Evolutionary conservation across 768 basidiomycete genomes (phyloP).

Genomic region (Suillus occidentalis): DNA sequence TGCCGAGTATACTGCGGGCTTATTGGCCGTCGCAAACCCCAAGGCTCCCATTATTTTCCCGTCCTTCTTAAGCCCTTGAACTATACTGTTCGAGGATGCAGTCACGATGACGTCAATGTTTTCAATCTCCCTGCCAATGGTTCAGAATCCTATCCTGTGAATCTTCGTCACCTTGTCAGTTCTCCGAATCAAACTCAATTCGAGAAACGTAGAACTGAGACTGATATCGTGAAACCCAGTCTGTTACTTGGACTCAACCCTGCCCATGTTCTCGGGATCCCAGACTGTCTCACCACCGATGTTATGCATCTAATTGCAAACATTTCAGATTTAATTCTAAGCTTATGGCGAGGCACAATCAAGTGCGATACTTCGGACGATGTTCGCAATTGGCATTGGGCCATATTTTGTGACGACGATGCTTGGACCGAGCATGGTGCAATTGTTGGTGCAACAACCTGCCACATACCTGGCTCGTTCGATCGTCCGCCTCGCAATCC

Average conservation of each 20-base stretch:
- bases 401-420: conserved; percentile 18
- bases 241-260: conserved; percentile 37
- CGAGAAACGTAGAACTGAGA: conserved; percentile 26
- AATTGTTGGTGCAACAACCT: conserved; percentile 10
- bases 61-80: conserved; percentile 29
- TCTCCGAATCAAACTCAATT: conserved; percentile 24
- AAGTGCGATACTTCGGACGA: conserved; percentile 18
- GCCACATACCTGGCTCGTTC: conserved; percentile 19
- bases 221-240: conserved; percentile 38
- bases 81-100: conserved; percentile 22
- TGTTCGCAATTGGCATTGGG: conserved; percentile 33
- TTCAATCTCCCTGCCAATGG: conserved; percentile 14
- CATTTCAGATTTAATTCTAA: conserved; percentile 21
- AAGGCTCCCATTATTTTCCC: conserved; percentile 33
- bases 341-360: conserved; percentile 26
- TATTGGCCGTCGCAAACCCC: conserved; percentile 28
- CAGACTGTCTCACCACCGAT: conserved; percentile 38
- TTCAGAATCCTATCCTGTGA: conserved; percentile 6
- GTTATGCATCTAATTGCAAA: conserved; percentile 42
- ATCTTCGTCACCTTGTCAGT: neutral
- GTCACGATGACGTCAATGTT: conserved; percentile 32
- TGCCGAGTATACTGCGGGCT: conserved; percentile 36
- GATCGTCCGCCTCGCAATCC: conserved; percentile 25
- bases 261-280: conserved; percentile 26
- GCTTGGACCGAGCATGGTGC: conserved; percentile 23